These are phyloP conservation scores for Globisporangium apiculatum DNA, from an alignment of 352 stramenopile genomes.

Conservation along the genomic window DNA sequence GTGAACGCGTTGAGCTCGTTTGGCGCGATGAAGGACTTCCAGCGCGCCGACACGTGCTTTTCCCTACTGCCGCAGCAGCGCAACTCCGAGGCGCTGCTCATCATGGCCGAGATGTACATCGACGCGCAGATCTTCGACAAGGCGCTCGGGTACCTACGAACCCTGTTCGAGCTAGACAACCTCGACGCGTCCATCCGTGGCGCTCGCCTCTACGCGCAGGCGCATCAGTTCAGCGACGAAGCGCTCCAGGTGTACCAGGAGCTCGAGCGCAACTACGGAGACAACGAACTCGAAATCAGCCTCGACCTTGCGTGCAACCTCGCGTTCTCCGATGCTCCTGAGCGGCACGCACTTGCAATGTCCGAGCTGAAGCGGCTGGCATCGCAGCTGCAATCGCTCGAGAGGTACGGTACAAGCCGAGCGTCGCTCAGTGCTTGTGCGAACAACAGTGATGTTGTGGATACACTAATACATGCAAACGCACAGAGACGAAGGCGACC, in stretches of 20 bases:
- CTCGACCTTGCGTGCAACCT: constrained; percentile 61
- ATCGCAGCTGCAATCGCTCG: constrained; percentile 17
- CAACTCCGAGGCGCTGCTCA: constrained; percentile 29
- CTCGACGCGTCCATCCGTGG: constrained; percentile 36
- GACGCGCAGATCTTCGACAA: constrained; percentile 39
- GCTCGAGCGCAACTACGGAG: constrained; percentile 53
- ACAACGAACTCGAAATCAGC: constrained; percentile 44
- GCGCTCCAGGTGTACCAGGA: constrained; percentile 54
- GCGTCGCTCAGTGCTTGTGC: too few species aligned
- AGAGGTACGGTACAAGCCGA: constrained; percentile 14
- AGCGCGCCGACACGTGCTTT: constrained; percentile 59
- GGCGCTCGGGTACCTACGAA: constrained; percentile 26
- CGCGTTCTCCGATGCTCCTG: constrained; percentile 21
- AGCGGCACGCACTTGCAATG: constrained; percentile 26
- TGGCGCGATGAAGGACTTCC: constrained; percentile 33
- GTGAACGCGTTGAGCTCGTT: constrained; percentile 44
- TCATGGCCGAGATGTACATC: constrained; percentile 59
- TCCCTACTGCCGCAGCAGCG: constrained; percentile 26
- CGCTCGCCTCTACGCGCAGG: constrained; percentile 38
- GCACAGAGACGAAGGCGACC: constrained; percentile 9
- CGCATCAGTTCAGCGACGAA: constrained; percentile 35
- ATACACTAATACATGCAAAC: constrained; percentile 1
- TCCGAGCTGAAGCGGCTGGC: constrained; percentile 32
- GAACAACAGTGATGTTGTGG: too few species aligned
- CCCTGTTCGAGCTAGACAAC: constrained; percentile 49